phyloP scores from a whole-genome alignment of 2,329 filamentous ascomycete species.

The Bipolaris cookei region DNA sequence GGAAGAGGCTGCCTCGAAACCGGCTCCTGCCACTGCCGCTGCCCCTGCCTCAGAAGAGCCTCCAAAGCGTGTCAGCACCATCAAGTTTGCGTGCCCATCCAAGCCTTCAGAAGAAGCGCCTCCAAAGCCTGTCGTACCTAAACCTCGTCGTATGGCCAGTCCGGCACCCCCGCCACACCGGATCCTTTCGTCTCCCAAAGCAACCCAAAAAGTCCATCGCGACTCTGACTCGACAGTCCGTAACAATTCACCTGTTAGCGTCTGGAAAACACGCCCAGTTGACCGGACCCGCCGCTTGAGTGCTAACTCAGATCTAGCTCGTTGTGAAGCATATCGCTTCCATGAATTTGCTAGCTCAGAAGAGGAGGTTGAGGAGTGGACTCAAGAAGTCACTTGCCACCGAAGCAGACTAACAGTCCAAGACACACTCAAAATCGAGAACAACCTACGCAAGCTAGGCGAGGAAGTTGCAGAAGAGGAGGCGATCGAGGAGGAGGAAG shows the following conservation, averaged over 20 bases:
- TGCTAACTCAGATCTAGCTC: slow-evolving; percentile 50
- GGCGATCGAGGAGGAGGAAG: slow-evolving; percentile 64
- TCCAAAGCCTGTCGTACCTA: slow-evolving; percentile 41
- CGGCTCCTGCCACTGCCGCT: slow-evolving; percentile 26
- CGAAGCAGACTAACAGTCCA: slow-evolving; percentile 80
- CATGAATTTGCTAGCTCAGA: slow-evolving; percentile 92
- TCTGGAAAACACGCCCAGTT: slow-evolving; percentile 47
- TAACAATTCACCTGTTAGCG: slow-evolving; percentile 54
- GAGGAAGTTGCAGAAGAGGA: slow-evolving; percentile 87
- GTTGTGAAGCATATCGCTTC: slow-evolving; percentile 69
- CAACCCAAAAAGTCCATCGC: slow-evolving; percentile 48
- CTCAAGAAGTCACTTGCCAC: slow-evolving; percentile 70
- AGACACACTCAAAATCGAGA: slow-evolving; percentile 90
- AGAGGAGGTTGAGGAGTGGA: slow-evolving; percentile 90
- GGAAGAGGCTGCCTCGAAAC: slow-evolving; percentile 25
- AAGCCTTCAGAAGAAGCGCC: slow-evolving; percentile 53
- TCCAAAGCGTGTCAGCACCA: slow-evolving; percentile 64
- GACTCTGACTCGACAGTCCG: slow-evolving; percentile 59
- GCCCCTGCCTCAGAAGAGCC: slow-evolving; percentile 38
- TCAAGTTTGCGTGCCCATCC: slow-evolving; percentile 77
- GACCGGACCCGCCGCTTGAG: slow-evolving; percentile 46
- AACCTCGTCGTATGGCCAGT: slow-evolving; percentile 53
- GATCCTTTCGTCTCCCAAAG: slow-evolving; percentile 40
- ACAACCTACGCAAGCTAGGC: slow-evolving; percentile 81
- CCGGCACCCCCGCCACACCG: slow-evolving; percentile 49